Evolutionary conservation across 108 stramenopile species (phyloP), one percentile per base, ranked within the genome.

Genomic region (Nannochloropsis oceanica): DNA sequence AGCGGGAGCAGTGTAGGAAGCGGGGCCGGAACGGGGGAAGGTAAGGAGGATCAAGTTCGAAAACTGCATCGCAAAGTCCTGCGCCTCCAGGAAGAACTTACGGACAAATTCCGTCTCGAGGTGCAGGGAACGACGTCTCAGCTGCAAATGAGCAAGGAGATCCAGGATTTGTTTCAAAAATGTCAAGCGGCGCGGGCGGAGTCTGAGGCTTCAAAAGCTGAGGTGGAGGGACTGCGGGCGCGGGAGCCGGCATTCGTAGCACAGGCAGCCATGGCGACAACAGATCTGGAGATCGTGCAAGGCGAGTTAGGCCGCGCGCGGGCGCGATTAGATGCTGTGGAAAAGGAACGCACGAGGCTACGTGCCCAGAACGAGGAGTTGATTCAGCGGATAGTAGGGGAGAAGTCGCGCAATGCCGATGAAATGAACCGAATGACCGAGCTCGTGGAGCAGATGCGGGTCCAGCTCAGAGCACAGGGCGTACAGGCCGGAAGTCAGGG

Each of bases 401-500:
- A 89, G 20, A 83, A 46, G 83, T 42, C n/a, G 27, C 83, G 83
- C 26, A 89, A 85, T 82, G 46, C 85, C 42, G 88, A 89, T 44
- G 88, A 89, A 82, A 85, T 89, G 88, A 89, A 89, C 85, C 82
- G 82, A 73, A 89, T 89, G 88, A 89, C 82, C 44, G 88, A 89
- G 11, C 81, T 73, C 10, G 80, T 82, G 22, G 27, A 26, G 27
- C 59, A n/a, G 59, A 27, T 80, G 85, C 50, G 81, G 44, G 24
- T 46, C 81, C 81, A 82, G 44, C 44, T 83, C 83, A 34, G 80
- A 83, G 25, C 34, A 42, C 13, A 44, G 25, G 43, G 43, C 86
- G 18, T 83, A 83, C 12, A 81, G 79, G 14, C 24, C 44, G 11
- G 80, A 80, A 18, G 84, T 13, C 27, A 81, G 79, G 80, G 25